These are phyloP conservation scores for Friedmanniomyces simplex DNA, from an alignment of 495 filamentous ascomycete species.

Conservation along the genomic window DNA sequence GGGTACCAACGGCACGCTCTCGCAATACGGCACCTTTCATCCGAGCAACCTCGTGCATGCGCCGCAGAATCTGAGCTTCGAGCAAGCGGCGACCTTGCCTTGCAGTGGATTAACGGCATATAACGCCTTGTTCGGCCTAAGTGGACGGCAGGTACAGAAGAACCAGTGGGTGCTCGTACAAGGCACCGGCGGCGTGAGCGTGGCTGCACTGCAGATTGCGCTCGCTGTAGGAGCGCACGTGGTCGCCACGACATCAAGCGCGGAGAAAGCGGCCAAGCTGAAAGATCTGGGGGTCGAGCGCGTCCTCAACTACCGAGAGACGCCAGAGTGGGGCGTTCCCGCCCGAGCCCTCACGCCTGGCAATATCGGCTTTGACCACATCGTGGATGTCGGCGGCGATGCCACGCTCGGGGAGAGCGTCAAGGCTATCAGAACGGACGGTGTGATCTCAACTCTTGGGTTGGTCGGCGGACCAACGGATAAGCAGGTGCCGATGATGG, in stretches of 20 bases:
- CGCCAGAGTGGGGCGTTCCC: conserved; percentile 30
- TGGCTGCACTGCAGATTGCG: conserved; percentile 16
- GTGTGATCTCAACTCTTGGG: neutral
- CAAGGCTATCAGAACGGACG: conserved; percentile 1
- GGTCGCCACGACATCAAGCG: conserved; percentile 36
- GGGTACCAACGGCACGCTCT: conserved; percentile 11
- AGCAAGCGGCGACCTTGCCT: conserved; percentile 27
- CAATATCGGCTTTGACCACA: neutral
- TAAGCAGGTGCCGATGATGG: conserved; percentile 3
- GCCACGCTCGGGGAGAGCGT: neutral
- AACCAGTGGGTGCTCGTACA: conserved; percentile 23
- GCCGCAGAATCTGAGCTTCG: conserved; percentile 23
- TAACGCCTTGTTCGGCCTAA: conserved; percentile 29
- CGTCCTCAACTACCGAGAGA: conserved; percentile 36
- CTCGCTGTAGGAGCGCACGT: conserved; percentile 30
- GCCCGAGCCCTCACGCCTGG: conserved; percentile 2
- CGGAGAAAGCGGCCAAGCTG: conserved; percentile 32
- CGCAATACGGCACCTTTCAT: conserved; percentile 17
- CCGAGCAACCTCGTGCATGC: conserved; percentile 19
- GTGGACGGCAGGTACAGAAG: conserved; percentile 13
- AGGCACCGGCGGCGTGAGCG: conserved; percentile 25
- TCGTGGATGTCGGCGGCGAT: conserved; percentile 4
- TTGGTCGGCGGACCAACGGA: neutral
- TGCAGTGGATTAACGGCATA: conserved; percentile 33
- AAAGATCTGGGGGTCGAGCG: conserved; percentile 34